A percentile compares a stretch with the other conserved stretches of the same genome.
Evolutionary conservation across 2,329 filamentous ascomycete species (phyloP).

Genomic region (Scleromitrula shiraiana): DNA sequence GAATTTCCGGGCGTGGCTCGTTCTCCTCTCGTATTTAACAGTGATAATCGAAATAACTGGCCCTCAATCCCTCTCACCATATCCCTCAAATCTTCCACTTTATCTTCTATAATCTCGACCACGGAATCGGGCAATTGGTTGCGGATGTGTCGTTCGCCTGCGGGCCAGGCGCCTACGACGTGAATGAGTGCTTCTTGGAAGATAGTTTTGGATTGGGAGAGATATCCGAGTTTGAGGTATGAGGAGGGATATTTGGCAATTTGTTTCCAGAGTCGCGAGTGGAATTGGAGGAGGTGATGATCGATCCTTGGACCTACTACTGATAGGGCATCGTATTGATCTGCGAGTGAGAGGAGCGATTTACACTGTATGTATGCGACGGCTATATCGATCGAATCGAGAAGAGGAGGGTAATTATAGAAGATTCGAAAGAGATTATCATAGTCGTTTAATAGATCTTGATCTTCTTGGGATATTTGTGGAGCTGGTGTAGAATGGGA

Average conservation of each 20-base stretch:
- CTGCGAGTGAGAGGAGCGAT: conserved; percentile 76
- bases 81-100: conserved; percentile 86
- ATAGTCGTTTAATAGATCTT: conserved; percentile 82
- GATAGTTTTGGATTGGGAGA: conserved; percentile 75
- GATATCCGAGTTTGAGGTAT: conserved; percentile 82
- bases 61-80: conserved; percentile 71
- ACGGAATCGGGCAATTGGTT: conserved; percentile 64
- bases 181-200: conserved; percentile 86
- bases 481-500: conserved; percentile 40
- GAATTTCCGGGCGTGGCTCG: conserved; percentile 70
- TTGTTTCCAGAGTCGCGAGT: conserved; percentile 86
- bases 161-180: conserved; percentile 89
- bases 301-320: conserved; percentile 87
- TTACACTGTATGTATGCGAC: conserved; percentile 93
- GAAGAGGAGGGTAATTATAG: conserved; percentile 79
- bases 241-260: conserved; percentile 93
- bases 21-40: conserved; percentile 70
- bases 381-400: conserved; percentile 83
- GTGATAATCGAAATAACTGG: conserved; percentile 70
- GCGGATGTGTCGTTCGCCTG: conserved; percentile 68
- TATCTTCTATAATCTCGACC: conserved; percentile 87
- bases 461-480: conserved; percentile 48
- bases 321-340: conserved; percentile 84
- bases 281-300: conserved; percentile 88
- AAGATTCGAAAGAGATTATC: conserved; percentile 94